Conservation (phyloP, 805 yeast species). For the Ogataea pignaliae region DNA sequence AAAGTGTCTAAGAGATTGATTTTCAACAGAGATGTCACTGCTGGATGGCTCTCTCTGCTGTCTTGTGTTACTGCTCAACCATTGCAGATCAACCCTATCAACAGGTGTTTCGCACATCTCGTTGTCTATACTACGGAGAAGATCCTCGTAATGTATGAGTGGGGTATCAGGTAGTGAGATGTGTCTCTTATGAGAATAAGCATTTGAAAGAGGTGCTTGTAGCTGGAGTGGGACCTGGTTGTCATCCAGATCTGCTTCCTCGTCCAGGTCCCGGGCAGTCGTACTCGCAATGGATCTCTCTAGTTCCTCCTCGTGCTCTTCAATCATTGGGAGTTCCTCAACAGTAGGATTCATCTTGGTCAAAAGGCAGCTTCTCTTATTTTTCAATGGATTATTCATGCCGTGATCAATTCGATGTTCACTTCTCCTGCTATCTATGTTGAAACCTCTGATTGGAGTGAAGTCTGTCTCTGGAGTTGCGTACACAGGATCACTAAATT, state of each 20-base stretch:
- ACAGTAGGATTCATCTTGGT: too few relatives aligned
- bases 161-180: conserved; percentile 23
- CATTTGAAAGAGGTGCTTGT: background rate
- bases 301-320: background rate
- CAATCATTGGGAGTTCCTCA: conserved; percentile 4
- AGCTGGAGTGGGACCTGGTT: too few relatives aligned
- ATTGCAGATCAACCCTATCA: conserved; percentile 6
- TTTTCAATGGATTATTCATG: background rate
- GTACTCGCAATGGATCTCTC: conserved; percentile 4
- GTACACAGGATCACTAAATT: conserved; percentile 5
- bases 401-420: background rate
- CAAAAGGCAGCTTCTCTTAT: background rate
- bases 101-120: conserved; percentile 3
- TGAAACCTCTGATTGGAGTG: conserved; percentile 13
- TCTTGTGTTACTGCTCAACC: background rate
- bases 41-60: background rate
- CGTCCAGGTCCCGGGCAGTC: too few relatives aligned
- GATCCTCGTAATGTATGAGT: background rate
- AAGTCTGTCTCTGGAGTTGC: conserved; percentile 6
- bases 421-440: conserved; percentile 5
- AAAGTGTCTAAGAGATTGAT: conserved; percentile 26
- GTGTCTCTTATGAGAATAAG: conserved; percentile 15
- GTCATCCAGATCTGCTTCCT: background rate
- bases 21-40: background rate
- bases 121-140: background rate